Conservation (phyloP, 306 rosid genomes). For the Rosa lucieae region DNA sequence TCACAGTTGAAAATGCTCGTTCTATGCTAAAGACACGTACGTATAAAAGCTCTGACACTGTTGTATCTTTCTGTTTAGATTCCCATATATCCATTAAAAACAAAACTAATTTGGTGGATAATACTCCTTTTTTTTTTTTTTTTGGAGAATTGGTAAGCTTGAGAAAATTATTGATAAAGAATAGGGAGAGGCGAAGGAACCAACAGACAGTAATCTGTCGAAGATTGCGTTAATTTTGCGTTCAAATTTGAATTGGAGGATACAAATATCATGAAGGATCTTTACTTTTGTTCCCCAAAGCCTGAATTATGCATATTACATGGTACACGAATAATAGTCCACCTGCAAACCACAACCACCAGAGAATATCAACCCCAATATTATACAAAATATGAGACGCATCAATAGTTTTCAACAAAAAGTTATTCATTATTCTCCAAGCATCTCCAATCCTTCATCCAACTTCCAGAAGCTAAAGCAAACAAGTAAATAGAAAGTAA, state of each 20-base stretch:
- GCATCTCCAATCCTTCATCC: neutral
- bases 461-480: neutral
- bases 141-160: neutral
- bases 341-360: conserved; percentile 8
- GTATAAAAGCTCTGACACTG: neutral
- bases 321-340: neutral
- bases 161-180: neutral
- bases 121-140: no score
- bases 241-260: neutral
- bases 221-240: conserved; percentile 7
- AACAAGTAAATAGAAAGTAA: neutral
- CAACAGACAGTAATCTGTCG: neutral
- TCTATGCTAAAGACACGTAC: neutral
- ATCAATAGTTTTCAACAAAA: neutral
- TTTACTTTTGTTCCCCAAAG: conserved; percentile 12
- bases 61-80: conserved; percentile 14
- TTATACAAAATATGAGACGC: neutral
- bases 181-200: neutral
- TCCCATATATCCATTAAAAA: conserved; percentile 2
- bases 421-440: neutral
- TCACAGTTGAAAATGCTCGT: neutral
- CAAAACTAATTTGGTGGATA: neutral
- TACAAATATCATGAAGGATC: conserved; percentile 24
- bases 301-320: conserved; percentile 17
- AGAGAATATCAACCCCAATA: neutral